A percentile compares a stretch with the other conserved stretches of the same genome.
phyloP scores from a whole-genome alignment of 345 rosid species.

The Linum usitatissimum region DNA sequence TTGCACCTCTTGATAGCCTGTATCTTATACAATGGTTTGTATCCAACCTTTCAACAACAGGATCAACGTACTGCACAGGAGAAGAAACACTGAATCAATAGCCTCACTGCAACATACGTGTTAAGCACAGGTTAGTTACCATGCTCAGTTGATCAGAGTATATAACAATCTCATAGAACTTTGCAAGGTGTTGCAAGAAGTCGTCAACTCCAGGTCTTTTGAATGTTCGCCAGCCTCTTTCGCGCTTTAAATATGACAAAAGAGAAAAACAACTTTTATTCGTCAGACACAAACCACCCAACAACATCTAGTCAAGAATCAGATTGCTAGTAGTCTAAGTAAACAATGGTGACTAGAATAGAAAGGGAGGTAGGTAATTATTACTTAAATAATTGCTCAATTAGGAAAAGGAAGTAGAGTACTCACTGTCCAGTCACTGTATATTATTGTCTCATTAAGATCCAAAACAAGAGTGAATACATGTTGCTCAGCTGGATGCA shows the following conservation, averaged over 20 bases:
- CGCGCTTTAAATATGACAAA: conserved; percentile 46
- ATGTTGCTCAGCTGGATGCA: conserved; percentile 78
- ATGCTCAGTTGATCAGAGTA: conserved; percentile 75
- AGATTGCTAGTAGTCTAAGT: background rate
- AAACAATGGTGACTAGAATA: background rate
- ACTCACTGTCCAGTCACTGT: conserved; percentile 88
- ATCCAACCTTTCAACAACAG: conserved; percentile 83
- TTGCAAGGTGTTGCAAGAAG: conserved; percentile 81
- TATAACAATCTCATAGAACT: conserved; percentile 73
- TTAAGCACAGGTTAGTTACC: conserved; percentile 29
- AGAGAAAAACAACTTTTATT: conserved; percentile 1
- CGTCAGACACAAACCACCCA: conserved; percentile 7
- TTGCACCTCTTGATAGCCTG: conserved; percentile 68
- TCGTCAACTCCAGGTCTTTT: conserved; percentile 96
- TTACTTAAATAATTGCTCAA: background rate
- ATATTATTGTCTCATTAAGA: conserved; percentile 82
- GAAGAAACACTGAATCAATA: conserved; percentile 8
- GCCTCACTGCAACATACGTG: conserved; percentile 1
- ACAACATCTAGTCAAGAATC: background rate
- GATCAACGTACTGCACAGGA: conserved; percentile 59
- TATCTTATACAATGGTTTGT: conserved; percentile 51
- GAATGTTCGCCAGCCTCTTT: conserved; percentile 98
- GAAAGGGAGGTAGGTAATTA: background rate
- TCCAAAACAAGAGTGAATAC: conserved; percentile 89
- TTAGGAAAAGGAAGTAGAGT: background rate